A percentile compares a stretch with the other conserved stretches of the same genome.
phyloP scores from a whole-genome alignment of 1,284 basidiomycete genomes.

The Pyrrhoderma noxium region DNA sequence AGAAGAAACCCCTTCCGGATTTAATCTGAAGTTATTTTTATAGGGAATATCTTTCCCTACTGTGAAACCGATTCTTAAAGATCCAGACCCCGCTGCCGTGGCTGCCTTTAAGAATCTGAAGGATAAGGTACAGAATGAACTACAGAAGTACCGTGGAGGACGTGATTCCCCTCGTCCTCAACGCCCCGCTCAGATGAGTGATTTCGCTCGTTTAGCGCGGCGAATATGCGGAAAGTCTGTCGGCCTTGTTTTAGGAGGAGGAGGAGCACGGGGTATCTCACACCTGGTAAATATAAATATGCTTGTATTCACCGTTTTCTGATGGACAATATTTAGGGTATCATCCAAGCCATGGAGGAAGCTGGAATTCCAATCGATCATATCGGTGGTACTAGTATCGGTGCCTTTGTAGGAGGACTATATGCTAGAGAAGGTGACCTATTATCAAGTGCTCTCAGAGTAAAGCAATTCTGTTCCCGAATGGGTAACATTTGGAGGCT shows the following conservation, averaged over 20 bases:
- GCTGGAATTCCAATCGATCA: constrained; percentile 90
- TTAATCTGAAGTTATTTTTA: not conserved
- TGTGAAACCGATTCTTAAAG: constrained; percentile 45
- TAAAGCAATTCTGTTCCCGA: constrained; percentile 86
- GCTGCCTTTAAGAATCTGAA: constrained; percentile 86
- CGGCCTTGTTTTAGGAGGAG: constrained; percentile 92
- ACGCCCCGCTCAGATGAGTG: constrained; percentile 75
- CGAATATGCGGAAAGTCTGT: constrained; percentile 90
- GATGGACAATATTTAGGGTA: constrained; percentile 45
- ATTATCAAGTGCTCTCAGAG: constrained; percentile 77
- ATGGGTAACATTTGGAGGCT: constrained; percentile 96
- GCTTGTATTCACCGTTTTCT: constrained; percentile 9
- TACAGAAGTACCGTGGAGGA: constrained; percentile 79
- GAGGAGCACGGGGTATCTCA: constrained; percentile 90
- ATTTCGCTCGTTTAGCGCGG: constrained; percentile 89
- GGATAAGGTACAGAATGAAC: constrained; percentile 83
- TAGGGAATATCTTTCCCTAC: constrained; percentile 61
- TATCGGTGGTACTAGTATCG: constrained; percentile 86
- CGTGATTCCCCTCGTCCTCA: constrained; percentile 65
- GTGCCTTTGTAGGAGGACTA: constrained; percentile 89
- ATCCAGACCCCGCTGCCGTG: constrained; percentile 85
- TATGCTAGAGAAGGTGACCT: constrained; percentile 94
- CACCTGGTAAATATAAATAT: constrained; percentile 61
- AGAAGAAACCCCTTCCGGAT: constrained; percentile 1
- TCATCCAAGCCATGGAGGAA: constrained; percentile 89